phyloP scores from a whole-genome alignment of 106 monocot genomes.

The Platanthera zijinensis region DNA sequence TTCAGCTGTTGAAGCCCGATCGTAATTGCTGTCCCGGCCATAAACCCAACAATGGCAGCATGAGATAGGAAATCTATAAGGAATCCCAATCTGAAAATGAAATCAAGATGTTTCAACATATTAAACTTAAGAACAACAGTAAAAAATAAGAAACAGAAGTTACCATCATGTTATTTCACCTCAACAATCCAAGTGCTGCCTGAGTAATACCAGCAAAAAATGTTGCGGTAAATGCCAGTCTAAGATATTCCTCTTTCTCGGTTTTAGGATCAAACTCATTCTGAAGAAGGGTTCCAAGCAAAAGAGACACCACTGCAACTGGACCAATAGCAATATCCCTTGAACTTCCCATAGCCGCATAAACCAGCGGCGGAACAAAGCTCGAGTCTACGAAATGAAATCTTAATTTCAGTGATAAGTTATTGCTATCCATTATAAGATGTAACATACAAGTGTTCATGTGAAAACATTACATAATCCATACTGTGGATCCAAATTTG shows the following conservation, averaged over 20 bases:
- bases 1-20: conserved; percentile 68
- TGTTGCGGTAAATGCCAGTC: conserved; percentile 81
- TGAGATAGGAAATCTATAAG: conserved; percentile 61
- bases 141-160: too few relatives aligned
- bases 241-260: conserved; percentile 38
- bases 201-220: conserved; percentile 89
- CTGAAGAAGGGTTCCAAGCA: conserved; percentile 62
- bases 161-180: conserved; percentile 23
- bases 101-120: not conserved
- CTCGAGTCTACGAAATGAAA: conserved; percentile 46
- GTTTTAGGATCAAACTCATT: conserved; percentile 50
- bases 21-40: conserved; percentile 64
- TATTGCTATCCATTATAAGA: too few relatives aligned
- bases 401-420: too few relatives aligned
- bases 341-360: conserved; percentile 88
- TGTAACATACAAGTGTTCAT: too few relatives aligned
- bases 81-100: conserved; percentile 50
- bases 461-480: conserved; percentile 18
- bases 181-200: conserved; percentile 64
- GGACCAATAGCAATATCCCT: conserved; percentile 92
- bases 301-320: conserved; percentile 84
- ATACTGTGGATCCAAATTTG: conserved; percentile 23
- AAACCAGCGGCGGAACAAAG: conserved; percentile 82
- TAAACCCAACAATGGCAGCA: conserved; percentile 72
- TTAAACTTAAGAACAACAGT: not conserved